Conservation (phyloP, 192 early-diverging fungal species). For the Coemansia sp. region DNA sequence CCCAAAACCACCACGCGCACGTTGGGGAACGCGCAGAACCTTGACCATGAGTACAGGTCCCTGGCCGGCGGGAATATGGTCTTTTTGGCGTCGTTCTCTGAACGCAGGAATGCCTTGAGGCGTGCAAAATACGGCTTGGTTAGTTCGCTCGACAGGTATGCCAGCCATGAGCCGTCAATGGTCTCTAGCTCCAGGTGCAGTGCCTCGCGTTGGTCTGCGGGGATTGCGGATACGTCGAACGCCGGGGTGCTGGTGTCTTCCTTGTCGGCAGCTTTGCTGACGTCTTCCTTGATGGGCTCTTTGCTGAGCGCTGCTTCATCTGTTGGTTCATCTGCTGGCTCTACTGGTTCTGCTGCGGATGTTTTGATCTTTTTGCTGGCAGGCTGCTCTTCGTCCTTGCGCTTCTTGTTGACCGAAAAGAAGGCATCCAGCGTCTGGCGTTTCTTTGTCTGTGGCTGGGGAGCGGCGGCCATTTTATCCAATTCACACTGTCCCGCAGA, state of each 20-base stretch:
- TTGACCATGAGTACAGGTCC: constrained; percentile 84
- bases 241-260: neutral
- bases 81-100: constrained; percentile 54
- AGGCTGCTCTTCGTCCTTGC: neutral
- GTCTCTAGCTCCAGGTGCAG: constrained; percentile 61
- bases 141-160: constrained; percentile 58
- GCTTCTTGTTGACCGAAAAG: constrained; percentile 17
- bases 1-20: constrained; percentile 91
- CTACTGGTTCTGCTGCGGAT: neutral
- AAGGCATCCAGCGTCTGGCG: constrained; percentile 47
- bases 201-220: constrained; percentile 20
- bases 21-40: constrained; percentile 61
- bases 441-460: constrained; percentile 3
- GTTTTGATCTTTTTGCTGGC: neutral
- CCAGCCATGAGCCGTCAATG: constrained; percentile 74
- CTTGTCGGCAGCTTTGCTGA: neutral
- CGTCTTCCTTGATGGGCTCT: too few relatives aligned
- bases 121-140: constrained; percentile 54
- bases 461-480: neutral
- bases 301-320: too few relatives aligned
- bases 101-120: constrained; percentile 69
- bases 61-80: constrained; percentile 69
- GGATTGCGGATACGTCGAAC: neutral
- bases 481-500: neutral
- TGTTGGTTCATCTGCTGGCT: too few relatives aligned